Evolutionary conservation across 2,329 filamentous ascomycete species (phyloP), one percentile per base, ranked within the genome.

Genomic region (Aspergillus sojae): DNA sequence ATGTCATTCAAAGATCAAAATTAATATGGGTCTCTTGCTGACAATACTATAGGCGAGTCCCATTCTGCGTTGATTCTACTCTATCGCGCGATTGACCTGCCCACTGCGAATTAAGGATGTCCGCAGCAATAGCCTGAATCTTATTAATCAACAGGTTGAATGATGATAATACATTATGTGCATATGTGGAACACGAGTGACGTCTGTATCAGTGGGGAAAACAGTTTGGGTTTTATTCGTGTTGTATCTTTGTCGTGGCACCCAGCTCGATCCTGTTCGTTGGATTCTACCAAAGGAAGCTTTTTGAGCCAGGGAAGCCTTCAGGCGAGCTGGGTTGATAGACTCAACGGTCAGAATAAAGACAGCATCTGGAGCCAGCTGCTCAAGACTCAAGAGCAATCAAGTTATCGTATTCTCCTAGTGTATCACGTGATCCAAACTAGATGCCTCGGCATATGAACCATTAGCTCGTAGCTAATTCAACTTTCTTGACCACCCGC

Each of bases 41-140:
- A 72, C 34, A 26, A 21, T 56, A 36, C 53, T 46, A 19, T 57
- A 82, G 80, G 82, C 57, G 82, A 84, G 72, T 81, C 80, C 57
- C 81, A 84, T 68, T 84, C 82, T 46, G 82, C 82, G 0, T 72
- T 84, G 48, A 83, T 84, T 57, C 77, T 83, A 55, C 78, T 84
- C 21, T 84, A 84, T 67, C 78, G 80, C 58, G 82, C 82, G 9
- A 81, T 84, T 62, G 81, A 83, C 26, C 69, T 84, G 55, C 82
- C 82, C 7, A 78, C 77, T 57, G 74, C 74, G 54, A 78, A 83
- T 57, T 75, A 65, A 68, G 57, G 61, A 14, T 43, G 11, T 30
- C 26, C 3, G 14, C 7, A 39, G 26, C 14, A 30, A 45, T 19
- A 23, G 16, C 21, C 9, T 36, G 12, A 16, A 19, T 14, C 36